Evolutionary conservation across 1,284 basidiomycete genomes (phyloP).

Genomic region (Clitocybe nebularis): DNA sequence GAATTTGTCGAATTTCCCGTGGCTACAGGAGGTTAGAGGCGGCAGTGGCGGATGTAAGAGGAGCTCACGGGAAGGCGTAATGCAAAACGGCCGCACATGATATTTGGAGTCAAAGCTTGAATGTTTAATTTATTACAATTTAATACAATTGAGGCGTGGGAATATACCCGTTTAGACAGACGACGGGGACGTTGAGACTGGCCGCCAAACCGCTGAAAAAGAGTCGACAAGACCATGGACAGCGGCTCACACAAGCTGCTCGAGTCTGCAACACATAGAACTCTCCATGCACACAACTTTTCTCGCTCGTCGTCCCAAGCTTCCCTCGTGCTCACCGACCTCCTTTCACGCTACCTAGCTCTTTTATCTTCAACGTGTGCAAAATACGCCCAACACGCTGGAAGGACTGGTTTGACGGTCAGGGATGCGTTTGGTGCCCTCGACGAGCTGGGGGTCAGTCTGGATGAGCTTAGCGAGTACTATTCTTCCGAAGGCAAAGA

Average conservation of each 20-base stretch:
- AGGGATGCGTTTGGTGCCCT: slow-evolving; percentile 62
- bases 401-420: slow-evolving; percentile 49
- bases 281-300: slow-evolving; percentile 72
- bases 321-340: slow-evolving; percentile 61
- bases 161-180: slow-evolving; percentile 11
- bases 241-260: slow-evolving; percentile 44
- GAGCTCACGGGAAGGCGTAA: slow-evolving; percentile 46
- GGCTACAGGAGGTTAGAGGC: slow-evolving; percentile 18
- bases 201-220: slow-evolving; percentile 4
- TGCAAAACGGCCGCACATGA: slow-evolving; percentile 66
- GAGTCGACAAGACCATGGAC: slow-evolving; percentile 31
- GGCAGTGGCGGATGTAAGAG: not conserved
- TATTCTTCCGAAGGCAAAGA: slow-evolving; percentile 60
- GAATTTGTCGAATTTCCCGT: slow-evolving; percentile 26
- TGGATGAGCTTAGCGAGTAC: slow-evolving; percentile 69
- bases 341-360: slow-evolving; percentile 66
- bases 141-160: slow-evolving; percentile 9
- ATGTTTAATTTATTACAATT: not conserved
- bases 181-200: slow-evolving; percentile 7
- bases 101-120: not conserved
- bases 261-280: slow-evolving; percentile 62
- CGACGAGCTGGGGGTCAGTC: slow-evolving; percentile 63
- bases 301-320: slow-evolving; percentile 70
- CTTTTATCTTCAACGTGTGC: slow-evolving; percentile 61
- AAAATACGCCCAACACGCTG: slow-evolving; percentile 69